Conservation (phyloP, 805 yeast genomes). For the fission yeast (Schizosaccharomyces pombe) region DNA sequence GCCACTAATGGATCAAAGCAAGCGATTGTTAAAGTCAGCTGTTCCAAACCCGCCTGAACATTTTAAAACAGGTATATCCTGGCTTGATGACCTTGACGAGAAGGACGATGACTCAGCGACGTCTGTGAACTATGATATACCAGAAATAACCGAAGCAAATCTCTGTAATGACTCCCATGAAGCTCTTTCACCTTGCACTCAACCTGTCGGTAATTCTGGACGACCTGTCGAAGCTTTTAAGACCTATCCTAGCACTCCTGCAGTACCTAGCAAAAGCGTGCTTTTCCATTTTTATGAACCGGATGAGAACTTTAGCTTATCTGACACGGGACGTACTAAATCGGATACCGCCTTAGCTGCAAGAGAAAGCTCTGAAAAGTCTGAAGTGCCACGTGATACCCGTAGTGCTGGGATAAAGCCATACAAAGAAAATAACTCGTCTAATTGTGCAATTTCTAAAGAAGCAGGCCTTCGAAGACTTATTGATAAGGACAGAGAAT, state of each 20-base stretch:
- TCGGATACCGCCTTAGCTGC: too few species aligned
- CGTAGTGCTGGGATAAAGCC: too few species aligned
- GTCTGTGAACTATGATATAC: not conserved
- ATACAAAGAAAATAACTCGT: too few species aligned
- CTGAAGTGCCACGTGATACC: too few species aligned
- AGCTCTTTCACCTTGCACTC: not conserved
- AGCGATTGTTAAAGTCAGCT: not conserved
- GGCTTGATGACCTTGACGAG: slow-evolving; percentile 5
- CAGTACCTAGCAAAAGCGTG: not conserved
- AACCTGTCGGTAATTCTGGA: not conserved
- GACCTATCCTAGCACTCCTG: not conserved
- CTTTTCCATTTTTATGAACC: too few species aligned
- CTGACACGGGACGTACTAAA: too few species aligned
- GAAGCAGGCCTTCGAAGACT: too few species aligned
- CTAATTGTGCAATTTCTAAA: too few species aligned
- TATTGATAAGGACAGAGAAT: too few species aligned
- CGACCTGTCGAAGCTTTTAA: not conserved
- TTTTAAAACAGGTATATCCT: slow-evolving; percentile 1
- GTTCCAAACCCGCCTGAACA: not conserved
- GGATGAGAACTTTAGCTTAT: too few species aligned
- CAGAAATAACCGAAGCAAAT: not conserved
- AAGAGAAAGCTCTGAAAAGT: too few species aligned
- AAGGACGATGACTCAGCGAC: slow-evolving; percentile 1
- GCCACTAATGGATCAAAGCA: too few species aligned
- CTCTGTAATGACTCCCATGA: not conserved